Evolutionary conservation across 306 rosid genomes (phyloP).

Genomic region (Casuarina cunninghamiana): DNA sequence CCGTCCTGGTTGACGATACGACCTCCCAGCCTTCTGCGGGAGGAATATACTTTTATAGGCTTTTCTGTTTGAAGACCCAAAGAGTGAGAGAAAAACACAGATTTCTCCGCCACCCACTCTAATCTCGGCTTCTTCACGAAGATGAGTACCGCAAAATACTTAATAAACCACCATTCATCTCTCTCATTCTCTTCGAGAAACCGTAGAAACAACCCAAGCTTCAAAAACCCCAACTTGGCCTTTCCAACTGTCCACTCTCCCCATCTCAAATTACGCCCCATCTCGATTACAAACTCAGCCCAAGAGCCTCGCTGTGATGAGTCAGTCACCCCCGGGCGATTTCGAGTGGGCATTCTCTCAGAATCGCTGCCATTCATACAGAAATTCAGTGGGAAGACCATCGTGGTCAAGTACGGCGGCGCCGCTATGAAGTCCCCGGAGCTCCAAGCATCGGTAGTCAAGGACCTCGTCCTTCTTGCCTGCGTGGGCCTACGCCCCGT

Average conservation of each 20-base stretch:
- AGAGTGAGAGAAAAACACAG: background rate
- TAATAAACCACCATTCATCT: slow-evolving; percentile 28
- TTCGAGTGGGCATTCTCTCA: slow-evolving; percentile 86
- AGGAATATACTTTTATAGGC: no score
- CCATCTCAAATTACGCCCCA: slow-evolving; percentile 9
- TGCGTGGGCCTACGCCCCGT: slow-evolving; percentile 87
- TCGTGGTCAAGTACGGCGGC: slow-evolving; percentile 91
- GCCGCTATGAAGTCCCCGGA: slow-evolving; percentile 86
- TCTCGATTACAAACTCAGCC: slow-evolving; percentile 32
- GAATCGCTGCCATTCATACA: slow-evolving; percentile 96
- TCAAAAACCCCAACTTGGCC: slow-evolving; percentile 13
- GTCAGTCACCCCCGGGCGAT: slow-evolving; percentile 51
- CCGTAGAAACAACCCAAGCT: background rate
- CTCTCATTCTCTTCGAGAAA: slow-evolving; percentile 27
- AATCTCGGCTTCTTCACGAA: background rate
- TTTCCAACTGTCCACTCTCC: slow-evolving; percentile 21
- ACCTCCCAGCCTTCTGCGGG: no score
- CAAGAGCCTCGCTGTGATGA: slow-evolving; percentile 2
- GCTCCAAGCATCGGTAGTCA: slow-evolving; percentile 86
- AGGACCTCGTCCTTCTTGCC: slow-evolving; percentile 88
- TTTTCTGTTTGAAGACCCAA: no score
- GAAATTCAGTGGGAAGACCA: slow-evolving; percentile 88
- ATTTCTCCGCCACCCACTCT: background rate
- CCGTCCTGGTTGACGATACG: no score
- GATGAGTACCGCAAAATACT: slow-evolving; percentile 57